These are phyloP conservation scores for Chrysoporthe puriensis DNA, from an alignment of 2,329 filamentous ascomycete species.

Conservation along the genomic window DNA sequence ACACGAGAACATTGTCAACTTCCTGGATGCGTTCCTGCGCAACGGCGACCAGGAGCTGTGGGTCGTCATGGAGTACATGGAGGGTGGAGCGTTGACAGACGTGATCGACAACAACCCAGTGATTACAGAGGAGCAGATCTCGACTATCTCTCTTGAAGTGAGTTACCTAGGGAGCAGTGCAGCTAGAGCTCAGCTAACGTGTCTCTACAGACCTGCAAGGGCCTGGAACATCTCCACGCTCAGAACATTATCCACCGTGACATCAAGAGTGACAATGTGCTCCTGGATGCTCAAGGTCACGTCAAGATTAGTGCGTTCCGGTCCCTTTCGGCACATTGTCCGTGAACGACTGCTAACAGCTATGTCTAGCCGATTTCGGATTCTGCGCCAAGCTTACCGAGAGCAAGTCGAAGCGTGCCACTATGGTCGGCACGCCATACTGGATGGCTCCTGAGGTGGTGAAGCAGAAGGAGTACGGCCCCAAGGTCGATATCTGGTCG, in stretches of 20 bases:
- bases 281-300: constrained; percentile 90
- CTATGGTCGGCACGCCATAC: constrained; percentile 98
- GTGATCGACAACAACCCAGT: constrained; percentile 97
- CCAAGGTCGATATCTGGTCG: constrained; percentile 99
- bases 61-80: constrained; percentile 99
- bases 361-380: constrained; percentile 84
- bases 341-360: constrained; percentile 38
- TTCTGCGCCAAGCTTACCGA: constrained; percentile 99
- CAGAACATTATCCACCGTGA: constrained; percentile 99
- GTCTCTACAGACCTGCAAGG: constrained; percentile 79
- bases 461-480: constrained; percentile 98
- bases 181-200: constrained; percentile 7
- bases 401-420: constrained; percentile 93
- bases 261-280: constrained; percentile 98
- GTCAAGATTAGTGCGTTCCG: constrained; percentile 88
- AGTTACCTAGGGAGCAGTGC: constrained; percentile 37
- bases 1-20: constrained; percentile 98
- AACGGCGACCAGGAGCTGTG: constrained; percentile 96
- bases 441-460: constrained; percentile 99
- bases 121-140: constrained; percentile 96
- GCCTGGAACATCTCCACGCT: constrained; percentile 88
- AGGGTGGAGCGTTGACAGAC: constrained; percentile 94
- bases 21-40: constrained; percentile 92
- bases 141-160: constrained; percentile 95
- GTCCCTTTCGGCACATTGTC: background rate